Base-by-base conservation (phyloP, 371 early-diverging fungal genomes). In the Saksenaea vasiformis region DNA sequence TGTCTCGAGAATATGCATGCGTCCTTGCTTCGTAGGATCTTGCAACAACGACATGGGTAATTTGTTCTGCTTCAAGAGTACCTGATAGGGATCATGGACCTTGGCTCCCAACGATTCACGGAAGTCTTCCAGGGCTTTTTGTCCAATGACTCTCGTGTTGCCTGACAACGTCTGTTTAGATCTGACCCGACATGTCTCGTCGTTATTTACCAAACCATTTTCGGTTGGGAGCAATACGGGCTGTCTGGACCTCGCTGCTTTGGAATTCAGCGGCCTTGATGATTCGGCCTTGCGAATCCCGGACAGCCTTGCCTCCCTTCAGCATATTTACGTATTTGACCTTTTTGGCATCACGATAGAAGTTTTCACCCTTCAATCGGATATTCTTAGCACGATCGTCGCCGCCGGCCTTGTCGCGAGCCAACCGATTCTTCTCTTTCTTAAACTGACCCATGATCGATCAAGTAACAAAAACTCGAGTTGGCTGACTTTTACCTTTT, bases 221-320 rank as follows among this genome's bases (percentile, higher is more conserved):
- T 77, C 99, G 86, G 76, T 96, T 91, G 60, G 99, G 95, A 60
- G 94, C 92, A 19, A 99, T 92, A 65, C 97, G 87, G 22, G 92
- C 92, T 9, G 91, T 90, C 28, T 88, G 80, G 11, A 90, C 90
- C 58, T 89, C 85, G 35, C 82, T 87, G 67, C 86, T 87, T 86
- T 99, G 99, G 78, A 92, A 99, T 28, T 83, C 86, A 14, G 99
- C 99, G 5, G 90, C 94, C 79, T 98, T 95, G 77, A 98, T 86
- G 66, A 99, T 92, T 59, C 94, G 89, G 62, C 99, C 99, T 64
- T 90, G 82, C 57, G 89, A 69, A 82, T 99, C 86, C 61, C 97
- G 87, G 54, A 84, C 87, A 43, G 99, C 89, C 70, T 85, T 90
- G 37, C 99, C 97, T 57, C 95, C 91, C 71, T 91, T 95, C 65